Evolutionary conservation across 352 stramenopile species (phyloP), one percentile per base, ranked within the genome.

Genomic region (Phytophthora melonis): DNA sequence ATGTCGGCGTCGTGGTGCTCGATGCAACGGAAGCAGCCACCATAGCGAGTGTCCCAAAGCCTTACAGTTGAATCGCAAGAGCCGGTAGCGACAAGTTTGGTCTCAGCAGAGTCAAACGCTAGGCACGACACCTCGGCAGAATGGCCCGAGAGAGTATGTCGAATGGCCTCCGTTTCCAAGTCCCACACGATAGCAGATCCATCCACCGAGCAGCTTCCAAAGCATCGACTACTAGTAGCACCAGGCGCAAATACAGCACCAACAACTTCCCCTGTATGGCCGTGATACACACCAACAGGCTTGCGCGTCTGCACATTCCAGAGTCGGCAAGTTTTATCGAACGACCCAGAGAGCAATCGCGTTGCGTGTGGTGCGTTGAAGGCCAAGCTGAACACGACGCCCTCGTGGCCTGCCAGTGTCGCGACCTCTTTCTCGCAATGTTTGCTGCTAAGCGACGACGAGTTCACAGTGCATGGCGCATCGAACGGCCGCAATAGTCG

Each of bases 161-260:
- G 66, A 21, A 85, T 60, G 4, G 47, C 77, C 60, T 91, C 77
- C 1, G 86, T 86, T 59, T 86, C 74, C 16, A 84, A 60, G 30
- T 93, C 81, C 88, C 88, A 95, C 4, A 95, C n/a, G 5, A 88
- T 86, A 0, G 85, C 76, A 9, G 83, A 88, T 56, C 80, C 83
- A 63, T 93, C 88, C 74, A 93, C 89, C 1, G 88, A 95, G 65
- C 77, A 92, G 70, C 85, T 94, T 19, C 78, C 84, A 58, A 94
- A 93, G 19, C 56, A 63, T 9, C 81, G 72, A 9, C 18, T 67
- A 39, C 27, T 63, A 34, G 45, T 49, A 9, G 81, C 81, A 0
- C 54, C 59, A 6, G 74, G 58, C 14, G 74, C 63, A 65, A 93
- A 93, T 4, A 73, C 71, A 8, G 82, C 74, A 3, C 79, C 66